phyloP scores from a whole-genome alignment of 2,329 filamentous ascomycete species.

The Diaporthe sp. region DNA sequence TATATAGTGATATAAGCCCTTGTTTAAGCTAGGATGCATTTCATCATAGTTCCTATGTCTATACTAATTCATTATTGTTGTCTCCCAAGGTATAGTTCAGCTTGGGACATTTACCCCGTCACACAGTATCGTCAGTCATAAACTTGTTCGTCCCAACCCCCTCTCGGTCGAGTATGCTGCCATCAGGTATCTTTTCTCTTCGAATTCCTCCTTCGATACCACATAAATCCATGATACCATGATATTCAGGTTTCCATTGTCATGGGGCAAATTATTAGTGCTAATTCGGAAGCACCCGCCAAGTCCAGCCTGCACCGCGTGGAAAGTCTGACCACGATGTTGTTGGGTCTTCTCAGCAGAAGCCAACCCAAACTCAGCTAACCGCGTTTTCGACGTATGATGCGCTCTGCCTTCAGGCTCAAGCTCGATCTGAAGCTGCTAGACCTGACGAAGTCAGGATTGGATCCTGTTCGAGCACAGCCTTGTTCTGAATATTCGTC shows the following conservation, averaged over 20 bases:
- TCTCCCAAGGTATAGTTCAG: not conserved
- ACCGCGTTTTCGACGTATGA: not conserved
- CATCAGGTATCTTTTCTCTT: not conserved
- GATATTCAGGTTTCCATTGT: not conserved
- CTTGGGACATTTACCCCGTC: no score
- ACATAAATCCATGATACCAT: not conserved
- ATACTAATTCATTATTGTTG: not conserved
- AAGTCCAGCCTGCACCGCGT: not conserved
- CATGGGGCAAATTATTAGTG: not conserved
- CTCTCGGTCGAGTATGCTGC: no score
- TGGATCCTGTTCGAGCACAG: not conserved
- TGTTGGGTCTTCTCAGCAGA: not conserved
- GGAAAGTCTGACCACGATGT: not conserved
- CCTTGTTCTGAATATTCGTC: not conserved
- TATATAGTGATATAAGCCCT: not conserved
- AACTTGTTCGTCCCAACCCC: not conserved
- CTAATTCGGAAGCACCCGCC: not conserved
- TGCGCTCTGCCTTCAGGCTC: not conserved
- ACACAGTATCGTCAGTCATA: not conserved
- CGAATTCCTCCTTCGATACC: not conserved
- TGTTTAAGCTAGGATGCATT: no score
- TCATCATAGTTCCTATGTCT: not conserved
- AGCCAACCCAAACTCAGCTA: not conserved
- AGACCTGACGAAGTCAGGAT: not conserved
- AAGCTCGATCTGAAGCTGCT: slow-evolving; percentile 10